Conservation (phyloP, 768 basidiomycete genomes). For the Trametes meyenii region DNA sequence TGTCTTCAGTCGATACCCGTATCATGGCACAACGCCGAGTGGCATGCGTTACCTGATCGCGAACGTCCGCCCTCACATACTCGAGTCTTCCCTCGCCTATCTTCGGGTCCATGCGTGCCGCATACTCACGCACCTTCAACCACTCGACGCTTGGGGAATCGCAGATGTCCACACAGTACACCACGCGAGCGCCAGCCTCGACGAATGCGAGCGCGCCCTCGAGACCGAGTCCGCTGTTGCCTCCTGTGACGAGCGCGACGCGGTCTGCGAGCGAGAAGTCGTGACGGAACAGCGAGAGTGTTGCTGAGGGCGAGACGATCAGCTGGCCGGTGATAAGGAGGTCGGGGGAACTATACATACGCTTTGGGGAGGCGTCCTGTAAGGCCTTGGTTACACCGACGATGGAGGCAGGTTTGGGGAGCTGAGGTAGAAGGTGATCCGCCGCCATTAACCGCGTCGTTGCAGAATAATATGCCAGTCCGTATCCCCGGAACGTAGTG, state of each 20-base stretch:
- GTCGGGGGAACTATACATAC: background rate
- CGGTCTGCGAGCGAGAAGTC: conserved; percentile 24
- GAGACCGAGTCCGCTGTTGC: conserved; percentile 62
- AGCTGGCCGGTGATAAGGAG: background rate
- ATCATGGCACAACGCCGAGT: background rate
- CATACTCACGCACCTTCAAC: conserved; percentile 51
- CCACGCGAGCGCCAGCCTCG: conserved; percentile 65
- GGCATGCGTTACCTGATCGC: conserved; percentile 48
- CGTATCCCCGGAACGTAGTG: too few relatives aligned
- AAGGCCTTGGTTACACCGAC: background rate
- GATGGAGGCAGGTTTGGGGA: background rate
- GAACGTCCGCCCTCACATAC: conserved; percentile 67
- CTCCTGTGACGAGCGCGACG: conserved; percentile 43
- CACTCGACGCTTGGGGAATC: conserved; percentile 57
- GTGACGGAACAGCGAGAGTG: background rate
- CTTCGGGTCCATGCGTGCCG: conserved; percentile 19
- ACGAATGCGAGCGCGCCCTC: conserved; percentile 76
- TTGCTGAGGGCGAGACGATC: background rate
- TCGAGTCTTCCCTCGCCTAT: conserved; percentile 44
- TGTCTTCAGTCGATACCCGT: background rate
- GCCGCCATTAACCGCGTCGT: background rate
- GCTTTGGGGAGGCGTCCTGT: background rate
- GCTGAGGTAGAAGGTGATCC: background rate
- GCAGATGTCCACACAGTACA: conserved; percentile 72
- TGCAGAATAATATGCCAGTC: background rate